A percentile compares a stretch with the other conserved stretches of the same genome.
These are phyloP conservation scores for Sugiyamaella qingdaonensis DNA, from an alignment of 805 yeast species.

Conservation along the genomic window DNA sequence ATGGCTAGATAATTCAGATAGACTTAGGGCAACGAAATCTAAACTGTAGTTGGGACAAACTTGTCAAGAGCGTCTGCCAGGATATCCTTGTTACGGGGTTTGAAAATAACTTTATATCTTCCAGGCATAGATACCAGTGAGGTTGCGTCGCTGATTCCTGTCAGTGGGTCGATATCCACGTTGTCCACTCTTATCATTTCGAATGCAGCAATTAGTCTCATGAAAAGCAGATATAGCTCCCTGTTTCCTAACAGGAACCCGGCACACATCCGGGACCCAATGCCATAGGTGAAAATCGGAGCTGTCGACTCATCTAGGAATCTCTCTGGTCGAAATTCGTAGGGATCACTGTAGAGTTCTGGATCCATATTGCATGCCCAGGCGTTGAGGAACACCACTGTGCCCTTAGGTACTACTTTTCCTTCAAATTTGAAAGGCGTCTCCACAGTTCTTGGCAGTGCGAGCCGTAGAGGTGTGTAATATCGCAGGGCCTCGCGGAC, in stretches of 20 bases:
- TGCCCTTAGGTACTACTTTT: slow-evolving; percentile 48
- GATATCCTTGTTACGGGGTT: slow-evolving; percentile 19
- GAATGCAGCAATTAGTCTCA: slow-evolving; percentile 48
- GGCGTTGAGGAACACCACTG: slow-evolving; percentile 60
- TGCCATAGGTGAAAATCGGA: slow-evolving; percentile 39
- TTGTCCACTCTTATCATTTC: slow-evolving; percentile 33
- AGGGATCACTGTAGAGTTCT: slow-evolving; percentile 26
- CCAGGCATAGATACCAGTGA: slow-evolving; percentile 25
- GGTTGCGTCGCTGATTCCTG: slow-evolving; percentile 20
- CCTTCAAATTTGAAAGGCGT: slow-evolving; percentile 42
- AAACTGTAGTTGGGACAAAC: slow-evolving; percentile 18
- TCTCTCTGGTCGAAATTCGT: slow-evolving; percentile 29
- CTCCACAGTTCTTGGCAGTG: slow-evolving; percentile 62
- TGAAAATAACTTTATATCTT: slow-evolving; percentile 23
- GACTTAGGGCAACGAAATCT: too few species aligned
- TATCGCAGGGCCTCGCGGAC: slow-evolving; percentile 58
- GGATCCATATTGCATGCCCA: slow-evolving; percentile 67
- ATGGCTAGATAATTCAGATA: too few species aligned
- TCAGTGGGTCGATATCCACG: slow-evolving; percentile 23
- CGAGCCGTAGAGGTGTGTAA: slow-evolving; percentile 63
- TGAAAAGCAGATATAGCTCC: slow-evolving; percentile 52
- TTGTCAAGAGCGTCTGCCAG: slow-evolving; percentile 15
- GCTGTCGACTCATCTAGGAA: slow-evolving; percentile 23
- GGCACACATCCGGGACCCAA: slow-evolving; percentile 62
- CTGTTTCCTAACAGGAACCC: slow-evolving; percentile 57